Percentiles rank a stretch among this genome's conserved stretches.
These are phyloP conservation scores for Periglandula ipomoeae DNA, from an alignment of 2,329 filamentous ascomycete species.

Conservation along the genomic window DNA sequence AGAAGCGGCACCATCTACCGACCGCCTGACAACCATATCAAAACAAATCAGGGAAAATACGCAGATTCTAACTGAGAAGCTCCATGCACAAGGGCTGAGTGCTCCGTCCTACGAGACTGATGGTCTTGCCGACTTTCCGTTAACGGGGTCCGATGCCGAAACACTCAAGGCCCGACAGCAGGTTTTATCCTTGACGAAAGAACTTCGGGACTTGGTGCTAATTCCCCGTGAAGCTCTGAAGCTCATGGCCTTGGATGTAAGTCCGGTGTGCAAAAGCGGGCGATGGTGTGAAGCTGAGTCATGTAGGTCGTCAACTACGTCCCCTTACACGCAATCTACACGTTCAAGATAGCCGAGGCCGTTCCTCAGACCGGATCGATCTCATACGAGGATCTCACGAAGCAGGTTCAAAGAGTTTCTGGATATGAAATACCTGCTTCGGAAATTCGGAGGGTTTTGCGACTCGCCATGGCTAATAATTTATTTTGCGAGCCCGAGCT, in stretches of 20 bases:
- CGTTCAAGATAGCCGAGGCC: conserved; percentile 21
- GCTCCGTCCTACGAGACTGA: conserved; percentile 13
- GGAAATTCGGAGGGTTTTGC: conserved; percentile 26
- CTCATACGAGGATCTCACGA: conserved; percentile 17
- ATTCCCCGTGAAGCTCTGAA: conserved; percentile 15
- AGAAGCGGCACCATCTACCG: conserved; percentile 6
- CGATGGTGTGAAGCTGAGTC: not conserved
- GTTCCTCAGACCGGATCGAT: conserved; percentile 19
- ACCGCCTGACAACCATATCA: conserved; percentile 11
- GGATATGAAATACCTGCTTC: conserved; percentile 24
- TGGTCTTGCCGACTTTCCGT: conserved; percentile 14
- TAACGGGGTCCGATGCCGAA: conserved; percentile 7
- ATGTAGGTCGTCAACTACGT: conserved; percentile 17
- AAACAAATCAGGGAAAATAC: conserved; percentile 13
- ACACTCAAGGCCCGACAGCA: conserved; percentile 10
- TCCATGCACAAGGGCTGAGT: conserved; percentile 11
- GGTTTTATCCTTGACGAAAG: conserved; percentile 13
- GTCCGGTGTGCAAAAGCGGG: not conserved
- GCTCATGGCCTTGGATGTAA: conserved; percentile 19
- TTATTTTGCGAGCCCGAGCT: conserved; percentile 29
- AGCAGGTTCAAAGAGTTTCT: conserved; percentile 21
- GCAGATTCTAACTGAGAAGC: conserved; percentile 8
- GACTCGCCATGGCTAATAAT: conserved; percentile 28
- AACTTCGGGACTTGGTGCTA: conserved; percentile 14
- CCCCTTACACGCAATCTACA: conserved; percentile 21